Base-by-base conservation (phyloP, 768 basidiomycete species). In the Kwoniella mangroviensis region DNA sequence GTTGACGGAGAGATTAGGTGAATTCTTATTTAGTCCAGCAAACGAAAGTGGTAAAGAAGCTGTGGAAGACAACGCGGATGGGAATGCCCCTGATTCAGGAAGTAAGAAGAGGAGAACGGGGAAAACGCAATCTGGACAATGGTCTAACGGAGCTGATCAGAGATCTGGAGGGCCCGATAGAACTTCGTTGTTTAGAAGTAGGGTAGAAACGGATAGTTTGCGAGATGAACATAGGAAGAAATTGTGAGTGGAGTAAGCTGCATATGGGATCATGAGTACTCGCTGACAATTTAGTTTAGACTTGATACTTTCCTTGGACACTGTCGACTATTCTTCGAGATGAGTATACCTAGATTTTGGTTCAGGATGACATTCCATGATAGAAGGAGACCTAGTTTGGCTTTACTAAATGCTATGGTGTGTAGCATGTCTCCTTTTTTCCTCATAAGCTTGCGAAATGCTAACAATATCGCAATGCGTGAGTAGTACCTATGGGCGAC, bases 401-500 rank as follows among this genome's bases (percentile, higher is more conserved):
- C 79, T 4, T 52, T 80, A 4, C 64, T 80, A 24, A 71, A 76
- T 52, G 79, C 75, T 3, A 80, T 80, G 71, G 79, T 78, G 28
- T 43, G 76, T 72, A 17, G 7, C 11, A 13, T 22, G 22, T 3
- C 53, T 42, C 60, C 12, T 19, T 34, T 58, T 19, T n/a, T 15
- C 40, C 26, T 22, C 19, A 13, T 49, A 21, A 15, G 2, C 42
- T 12, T 9, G n/a, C 34, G 4, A 3, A 65, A 22, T 19, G 15
- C 21, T 19, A 17, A 43, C 64, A 58, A 3, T 17, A 26, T 22
- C 56, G 28, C 26, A 52, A 68, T 28, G 7, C 17, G 53, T 49
- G 40, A 66, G 42, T 65, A 78, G 79, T 80, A 80, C 49, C 69
- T 80, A 1, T 80, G 79, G 79, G 77, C 74, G 15, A 75, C 79